Conservation (phyloP, 73 alveolate genomes). For the Paramecium bursaria region DNA sequence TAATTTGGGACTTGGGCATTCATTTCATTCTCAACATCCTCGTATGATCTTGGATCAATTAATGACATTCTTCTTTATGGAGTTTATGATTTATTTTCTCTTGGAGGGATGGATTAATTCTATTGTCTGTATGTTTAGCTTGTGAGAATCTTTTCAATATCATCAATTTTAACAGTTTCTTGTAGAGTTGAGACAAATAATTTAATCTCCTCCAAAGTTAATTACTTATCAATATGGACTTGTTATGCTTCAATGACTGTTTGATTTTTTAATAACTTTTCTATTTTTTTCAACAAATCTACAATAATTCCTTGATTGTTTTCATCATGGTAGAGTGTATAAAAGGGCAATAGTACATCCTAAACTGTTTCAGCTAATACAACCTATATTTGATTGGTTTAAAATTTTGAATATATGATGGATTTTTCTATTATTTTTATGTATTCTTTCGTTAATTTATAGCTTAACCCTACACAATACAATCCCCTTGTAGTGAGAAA, state of each 20-base stretch:
- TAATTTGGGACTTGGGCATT: no score
- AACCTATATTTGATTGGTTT: slow-evolving; percentile 1
- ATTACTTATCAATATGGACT: slow-evolving; percentile 12
- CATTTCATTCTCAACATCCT: no score
- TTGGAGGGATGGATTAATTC: no score
- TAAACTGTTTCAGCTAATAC: slow-evolving; percentile 29
- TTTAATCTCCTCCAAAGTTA: slow-evolving; percentile 2
- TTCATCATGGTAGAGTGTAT: background rate
- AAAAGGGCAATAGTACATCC: slow-evolving; percentile 44
- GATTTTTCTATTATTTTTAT: slow-evolving; percentile 14
- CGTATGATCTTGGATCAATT: no score
- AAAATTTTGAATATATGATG: slow-evolving; percentile 50
- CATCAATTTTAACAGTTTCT: slow-evolving; percentile 25
- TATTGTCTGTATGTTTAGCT: no score
- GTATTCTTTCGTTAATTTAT: slow-evolving; percentile 45
- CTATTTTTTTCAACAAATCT: background rate
- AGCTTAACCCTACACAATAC: background rate
- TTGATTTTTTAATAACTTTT: background rate
- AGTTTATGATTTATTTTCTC: no score
- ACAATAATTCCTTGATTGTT: background rate
- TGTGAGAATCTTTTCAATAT: slow-evolving; percentile 49
- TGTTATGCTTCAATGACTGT: slow-evolving; percentile 2
- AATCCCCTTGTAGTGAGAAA: no score
- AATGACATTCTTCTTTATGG: no score
- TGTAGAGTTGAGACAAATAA: slow-evolving; percentile 4